Evolutionary conservation across 2,329 filamentous ascomycete species (phyloP).

Genomic region (Botrytis tulipae): DNA sequence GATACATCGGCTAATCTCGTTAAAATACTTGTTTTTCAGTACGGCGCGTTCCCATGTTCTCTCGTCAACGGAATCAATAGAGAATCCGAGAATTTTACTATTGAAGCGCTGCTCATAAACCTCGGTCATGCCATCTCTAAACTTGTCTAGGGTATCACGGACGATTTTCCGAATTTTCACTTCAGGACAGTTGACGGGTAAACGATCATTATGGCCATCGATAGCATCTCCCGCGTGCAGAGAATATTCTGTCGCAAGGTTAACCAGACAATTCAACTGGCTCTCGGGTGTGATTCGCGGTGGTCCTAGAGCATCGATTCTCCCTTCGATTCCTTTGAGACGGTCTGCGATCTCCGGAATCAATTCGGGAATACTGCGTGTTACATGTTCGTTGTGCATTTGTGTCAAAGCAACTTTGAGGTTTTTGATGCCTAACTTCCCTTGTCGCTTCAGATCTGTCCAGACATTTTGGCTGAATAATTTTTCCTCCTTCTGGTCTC

Average conservation of each 20-base stretch:
- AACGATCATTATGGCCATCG: conserved; percentile 7
- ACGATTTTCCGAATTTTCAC: conserved; percentile 5
- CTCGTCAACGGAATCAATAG: background rate
- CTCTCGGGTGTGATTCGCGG: background rate
- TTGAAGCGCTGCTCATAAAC: background rate
- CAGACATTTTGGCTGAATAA: background rate
- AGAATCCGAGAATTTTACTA: background rate
- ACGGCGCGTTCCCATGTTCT: background rate
- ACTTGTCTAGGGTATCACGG: background rate
- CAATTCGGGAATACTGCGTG: conserved; percentile 17
- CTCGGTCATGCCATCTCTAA: background rate
- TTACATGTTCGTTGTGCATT: conserved; percentile 19
- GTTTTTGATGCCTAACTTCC: background rate
- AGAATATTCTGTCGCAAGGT: background rate
- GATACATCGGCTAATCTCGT: background rate
- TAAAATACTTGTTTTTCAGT: background rate
- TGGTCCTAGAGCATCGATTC: background rate
- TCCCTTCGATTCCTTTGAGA: background rate
- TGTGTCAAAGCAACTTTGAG: conserved; percentile 1
- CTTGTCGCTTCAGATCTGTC: background rate
- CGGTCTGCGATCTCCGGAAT: conserved; percentile 12
- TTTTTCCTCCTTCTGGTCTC: background rate
- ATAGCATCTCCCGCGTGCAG: background rate
- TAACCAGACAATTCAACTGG: background rate
- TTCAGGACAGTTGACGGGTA: background rate